Conservation (phyloP, 2,329 filamentous ascomycete genomes). For the Thyridium curvatum region DNA sequence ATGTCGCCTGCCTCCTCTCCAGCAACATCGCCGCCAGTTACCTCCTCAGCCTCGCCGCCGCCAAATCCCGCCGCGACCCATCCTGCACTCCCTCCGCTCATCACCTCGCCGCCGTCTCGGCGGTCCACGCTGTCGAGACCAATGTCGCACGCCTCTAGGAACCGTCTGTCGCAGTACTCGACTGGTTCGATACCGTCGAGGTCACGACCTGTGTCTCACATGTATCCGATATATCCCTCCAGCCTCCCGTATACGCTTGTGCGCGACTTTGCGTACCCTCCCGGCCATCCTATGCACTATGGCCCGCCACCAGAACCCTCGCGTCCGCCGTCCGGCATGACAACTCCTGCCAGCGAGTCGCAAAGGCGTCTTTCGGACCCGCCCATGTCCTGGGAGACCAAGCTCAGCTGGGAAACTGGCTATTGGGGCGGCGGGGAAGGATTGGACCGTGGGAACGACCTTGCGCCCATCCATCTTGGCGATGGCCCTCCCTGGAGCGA, state of each 20-base stretch:
- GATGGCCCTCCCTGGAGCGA: constrained; percentile 92
- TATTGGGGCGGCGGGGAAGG: constrained; percentile 42
- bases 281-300: constrained; percentile 82
- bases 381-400: constrained; percentile 68
- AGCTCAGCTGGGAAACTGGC: constrained; percentile 47
- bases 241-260: constrained; percentile 85
- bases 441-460: constrained; percentile 59
- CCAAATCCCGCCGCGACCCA: constrained; percentile 43
- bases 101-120: constrained; percentile 49
- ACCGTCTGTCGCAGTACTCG: constrained; percentile 80
- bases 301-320: constrained; percentile 76
- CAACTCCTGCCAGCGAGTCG: constrained; percentile 78
- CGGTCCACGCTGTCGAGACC: constrained; percentile 58
- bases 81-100: constrained; percentile 48
- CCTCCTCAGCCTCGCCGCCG: constrained; percentile 22
- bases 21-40: constrained; percentile 44
- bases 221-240: constrained; percentile 78
- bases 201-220: constrained; percentile 74
- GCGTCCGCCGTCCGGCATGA: constrained; percentile 65
- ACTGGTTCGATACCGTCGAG: constrained; percentile 60
- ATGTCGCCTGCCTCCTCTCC: constrained; percentile 53
- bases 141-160: constrained; percentile 71
- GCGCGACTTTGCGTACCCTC: constrained; percentile 89
- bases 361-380: constrained; percentile 75
- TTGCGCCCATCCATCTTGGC: constrained; percentile 76